Evolutionary conservation across 148 eudicot species (phyloP).

Genomic region (Chenopodium suecicum): DNA sequence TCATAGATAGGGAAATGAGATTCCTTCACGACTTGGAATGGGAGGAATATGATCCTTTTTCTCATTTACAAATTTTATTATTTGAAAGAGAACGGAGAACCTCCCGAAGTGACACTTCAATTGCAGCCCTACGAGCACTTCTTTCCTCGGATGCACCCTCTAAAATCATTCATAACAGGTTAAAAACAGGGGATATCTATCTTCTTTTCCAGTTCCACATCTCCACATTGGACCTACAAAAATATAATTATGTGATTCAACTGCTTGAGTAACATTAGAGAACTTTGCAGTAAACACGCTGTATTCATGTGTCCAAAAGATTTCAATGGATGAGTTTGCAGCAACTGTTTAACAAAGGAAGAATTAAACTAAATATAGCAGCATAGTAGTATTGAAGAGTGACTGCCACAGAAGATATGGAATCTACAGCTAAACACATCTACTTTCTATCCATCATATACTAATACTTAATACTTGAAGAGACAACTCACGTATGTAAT

Average conservation of each 20-base stretch:
- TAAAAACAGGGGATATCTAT: conserved; percentile 22
- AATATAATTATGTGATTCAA: neutral
- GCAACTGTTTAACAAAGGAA: neutral
- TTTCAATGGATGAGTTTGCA: neutral
- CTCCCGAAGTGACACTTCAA: conserved; percentile 82
- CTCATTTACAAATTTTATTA: conserved; percentile 87
- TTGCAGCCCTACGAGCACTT: conserved; percentile 63
- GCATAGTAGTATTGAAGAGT: neutral
- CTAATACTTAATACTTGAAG: neutral
- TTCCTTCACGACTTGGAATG: conserved; percentile 73
- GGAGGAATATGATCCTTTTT: conserved; percentile 94
- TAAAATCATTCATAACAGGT: conserved; percentile 24
- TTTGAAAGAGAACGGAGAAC: conserved; percentile 92
- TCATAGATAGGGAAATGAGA: conserved; percentile 92
- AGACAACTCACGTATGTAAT: conserved; percentile 75
- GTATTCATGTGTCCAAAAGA: neutral
- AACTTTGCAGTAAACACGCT: neutral
- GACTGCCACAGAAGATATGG: neutral
- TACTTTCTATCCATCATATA: neutral
- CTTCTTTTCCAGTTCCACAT: conserved; percentile 81
- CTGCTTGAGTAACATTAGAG: neutral
- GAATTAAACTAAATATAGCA: neutral
- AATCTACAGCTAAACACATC: neutral
- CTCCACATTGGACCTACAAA: conserved; percentile 88
- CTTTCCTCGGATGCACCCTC: conserved; percentile 68